Percentiles rank a stretch among this genome's conserved stretches.
These are phyloP conservation scores for Paspalum vaginatum DNA, from an alignment of 176 grass and related monocot species.

Conservation along the genomic window DNA sequence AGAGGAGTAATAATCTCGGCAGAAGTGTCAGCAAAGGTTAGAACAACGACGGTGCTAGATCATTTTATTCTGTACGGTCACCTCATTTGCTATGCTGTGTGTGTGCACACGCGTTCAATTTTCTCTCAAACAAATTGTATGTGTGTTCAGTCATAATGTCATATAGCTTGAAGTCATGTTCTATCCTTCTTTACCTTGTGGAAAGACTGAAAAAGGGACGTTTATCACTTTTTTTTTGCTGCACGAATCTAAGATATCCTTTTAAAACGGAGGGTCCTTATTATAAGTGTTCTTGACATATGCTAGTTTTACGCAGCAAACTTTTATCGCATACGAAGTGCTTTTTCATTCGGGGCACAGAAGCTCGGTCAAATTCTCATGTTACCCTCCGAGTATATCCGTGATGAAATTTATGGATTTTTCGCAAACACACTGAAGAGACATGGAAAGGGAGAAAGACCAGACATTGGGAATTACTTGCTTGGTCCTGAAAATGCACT, in stretches of 20 bases:
- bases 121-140: not conserved
- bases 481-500: conserved; percentile 10
- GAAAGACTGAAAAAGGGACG: not conserved
- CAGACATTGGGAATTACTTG: conserved; percentile 29
- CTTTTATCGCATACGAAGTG: conserved; percentile 61
- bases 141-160: conserved; percentile 1
- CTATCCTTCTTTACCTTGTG: not conserved
- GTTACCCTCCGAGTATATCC: conserved; percentile 46
- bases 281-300: not conserved
- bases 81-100: conserved; percentile 26
- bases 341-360: conserved; percentile 63
- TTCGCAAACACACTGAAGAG: conserved; percentile 60
- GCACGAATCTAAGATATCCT: not conserved
- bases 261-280: conserved; percentile 15
- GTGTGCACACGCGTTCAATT: not conserved
- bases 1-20: conserved; percentile 76
- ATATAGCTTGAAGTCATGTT: not conserved
- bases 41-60: not conserved
- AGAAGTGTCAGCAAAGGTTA: conserved; percentile 76
- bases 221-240: not conserved
- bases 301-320: conserved; percentile 49
- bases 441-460: conserved; percentile 48
- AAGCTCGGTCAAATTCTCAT: conserved; percentile 71
- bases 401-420: conserved; percentile 46
- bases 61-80: conserved; percentile 4